Evolutionary conservation across 129 eudicot species (phyloP).

Genomic region (Logfia minima): DNA sequence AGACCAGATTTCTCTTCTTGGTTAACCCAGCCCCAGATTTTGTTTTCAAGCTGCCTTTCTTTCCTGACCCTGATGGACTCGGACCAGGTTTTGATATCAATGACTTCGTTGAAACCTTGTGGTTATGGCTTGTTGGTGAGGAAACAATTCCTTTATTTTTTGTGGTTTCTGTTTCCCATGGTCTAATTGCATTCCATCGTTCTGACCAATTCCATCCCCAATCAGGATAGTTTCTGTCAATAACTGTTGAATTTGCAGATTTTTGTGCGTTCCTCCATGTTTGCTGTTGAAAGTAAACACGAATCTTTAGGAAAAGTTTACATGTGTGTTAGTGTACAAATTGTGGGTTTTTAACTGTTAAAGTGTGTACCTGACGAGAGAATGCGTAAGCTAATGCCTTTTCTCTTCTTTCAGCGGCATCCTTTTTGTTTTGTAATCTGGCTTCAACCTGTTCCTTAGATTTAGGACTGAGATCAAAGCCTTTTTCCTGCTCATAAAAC

Average conservation of each 20-base stretch:
- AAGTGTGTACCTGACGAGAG: slow-evolving; percentile 66
- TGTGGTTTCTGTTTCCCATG: slow-evolving; percentile 63
- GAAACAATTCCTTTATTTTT: slow-evolving; percentile 38
- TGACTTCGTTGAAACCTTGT: slow-evolving; percentile 45
- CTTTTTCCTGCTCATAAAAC: slow-evolving; percentile 39
- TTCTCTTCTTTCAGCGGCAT: slow-evolving; percentile 78
- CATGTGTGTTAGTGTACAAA: not conserved
- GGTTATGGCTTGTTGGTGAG: not conserved
- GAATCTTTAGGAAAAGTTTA: not conserved
- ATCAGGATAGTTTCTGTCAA: slow-evolving; percentile 76
- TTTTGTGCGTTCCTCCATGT: slow-evolving; percentile 61
- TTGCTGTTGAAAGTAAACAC: slow-evolving; percentile 44
- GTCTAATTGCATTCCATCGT: slow-evolving; percentile 92
- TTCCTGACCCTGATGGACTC: slow-evolving; percentile 40
- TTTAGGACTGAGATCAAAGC: slow-evolving; percentile 64
- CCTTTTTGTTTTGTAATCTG: slow-evolving; percentile 46
- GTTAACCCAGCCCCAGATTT: slow-evolving; percentile 35
- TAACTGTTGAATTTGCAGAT: slow-evolving; percentile 48
- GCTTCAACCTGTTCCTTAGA: slow-evolving; percentile 82
- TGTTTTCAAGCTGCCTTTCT: slow-evolving; percentile 39
- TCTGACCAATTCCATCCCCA: slow-evolving; percentile 99
- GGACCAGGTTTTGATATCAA: slow-evolving; percentile 21
- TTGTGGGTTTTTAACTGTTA: not conserved
- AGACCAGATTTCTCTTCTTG: slow-evolving; percentile 59
- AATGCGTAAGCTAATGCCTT: slow-evolving; percentile 77